Percentiles rank a stretch among this genome's conserved stretches.
These are phyloP conservation scores for Acer yangbiense DNA, from an alignment of 345 rosid genomes.

Conservation along the genomic window DNA sequence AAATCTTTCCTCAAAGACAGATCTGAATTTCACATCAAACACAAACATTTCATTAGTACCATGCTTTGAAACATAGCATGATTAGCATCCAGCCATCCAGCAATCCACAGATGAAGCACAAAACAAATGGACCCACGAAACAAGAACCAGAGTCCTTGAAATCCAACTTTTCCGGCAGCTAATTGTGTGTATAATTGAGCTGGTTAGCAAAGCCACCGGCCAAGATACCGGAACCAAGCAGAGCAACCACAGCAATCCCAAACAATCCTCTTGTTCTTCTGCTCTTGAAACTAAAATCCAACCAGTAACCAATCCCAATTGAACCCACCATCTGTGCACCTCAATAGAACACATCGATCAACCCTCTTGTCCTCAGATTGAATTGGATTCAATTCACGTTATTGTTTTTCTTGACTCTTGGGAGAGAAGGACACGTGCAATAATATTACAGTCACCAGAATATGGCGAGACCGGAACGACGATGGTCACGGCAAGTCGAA, in stretches of 20 bases:
- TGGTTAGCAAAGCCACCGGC: constrained; percentile 84
- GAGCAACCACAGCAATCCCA: constrained; percentile 65
- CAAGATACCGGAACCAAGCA: constrained; percentile 73
- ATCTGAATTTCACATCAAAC: background rate
- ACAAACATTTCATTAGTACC: constrained; percentile 32
- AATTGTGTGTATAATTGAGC: constrained; percentile 37
- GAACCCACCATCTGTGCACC: constrained; percentile 94
- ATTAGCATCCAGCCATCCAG: too few relatives aligned
- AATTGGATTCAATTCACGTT: constrained; percentile 69
- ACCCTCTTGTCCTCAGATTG: constrained; percentile 75
- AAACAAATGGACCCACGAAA: constrained; percentile 70
- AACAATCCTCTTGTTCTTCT: constrained; percentile 67
- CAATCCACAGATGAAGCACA: constrained; percentile 78
- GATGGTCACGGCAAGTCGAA: too few relatives aligned
- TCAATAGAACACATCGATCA: constrained; percentile 90
- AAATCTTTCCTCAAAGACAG: too few relatives aligned
- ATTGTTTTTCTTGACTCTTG: constrained; percentile 24
- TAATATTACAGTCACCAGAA: too few relatives aligned
- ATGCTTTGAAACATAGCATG: constrained; percentile 86
- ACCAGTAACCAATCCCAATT: constrained; percentile 54
- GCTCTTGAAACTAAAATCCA: constrained; percentile 81
- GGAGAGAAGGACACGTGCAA: too few relatives aligned
- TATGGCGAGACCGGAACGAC: too few relatives aligned
- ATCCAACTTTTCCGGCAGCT: constrained; percentile 53
- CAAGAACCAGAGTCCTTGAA: constrained; percentile 67